Base-by-base conservation (phyloP, 2,329 filamentous ascomycete species). In the Talaromyces sp. region DNA sequence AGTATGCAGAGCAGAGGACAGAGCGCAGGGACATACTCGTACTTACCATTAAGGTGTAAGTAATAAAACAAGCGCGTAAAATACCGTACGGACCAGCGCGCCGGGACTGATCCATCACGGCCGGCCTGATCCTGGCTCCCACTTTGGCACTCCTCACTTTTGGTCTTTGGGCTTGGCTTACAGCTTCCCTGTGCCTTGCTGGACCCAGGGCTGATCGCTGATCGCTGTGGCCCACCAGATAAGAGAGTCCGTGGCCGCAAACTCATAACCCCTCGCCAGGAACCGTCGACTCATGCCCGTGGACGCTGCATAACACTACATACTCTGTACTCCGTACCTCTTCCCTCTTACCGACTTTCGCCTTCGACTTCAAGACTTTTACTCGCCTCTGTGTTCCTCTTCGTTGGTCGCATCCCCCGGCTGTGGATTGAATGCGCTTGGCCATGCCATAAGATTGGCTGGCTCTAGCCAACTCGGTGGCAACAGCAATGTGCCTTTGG, bases 401-500 rank as follows among this genome's bases (percentile, higher is more conserved):
- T 29, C 21, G 24, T 56, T 26, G 13, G 21, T 46, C 35, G 19
- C n/a, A 46, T 46, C 43, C 24, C 19, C 41, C 35, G 11, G 6
- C 29, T 4, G 32, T 29, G 19, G 24, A n/a, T 27, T 27, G 21
- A 24, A 27, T 58, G 56, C 26, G 26, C 7, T n/a, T 52, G 35
- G 14, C 29, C 19, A 17, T 58, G 38, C 56, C 14, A 27, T 35
- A 55, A 50, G 38, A 29, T 24, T 29, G 21, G 56, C 56, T 32
- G 55, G 24, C 31, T 32, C 11, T 32, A 35, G 32, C 55, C 35
- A 38, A 38, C 17, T 38, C 35, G 27, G 49, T 52, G 26, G 49
- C 49, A 21, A 52, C 24, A 50, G 59, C 55, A 55, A 61, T 61
- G 59, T 50, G 32, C 55, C 50, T 55, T 54, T 35, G 17, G 51